Evolutionary conservation across 208 protist species (phyloP), one percentile per base, ranked within the genome.

Genomic region (Acanthamoeba healyi): DNA sequence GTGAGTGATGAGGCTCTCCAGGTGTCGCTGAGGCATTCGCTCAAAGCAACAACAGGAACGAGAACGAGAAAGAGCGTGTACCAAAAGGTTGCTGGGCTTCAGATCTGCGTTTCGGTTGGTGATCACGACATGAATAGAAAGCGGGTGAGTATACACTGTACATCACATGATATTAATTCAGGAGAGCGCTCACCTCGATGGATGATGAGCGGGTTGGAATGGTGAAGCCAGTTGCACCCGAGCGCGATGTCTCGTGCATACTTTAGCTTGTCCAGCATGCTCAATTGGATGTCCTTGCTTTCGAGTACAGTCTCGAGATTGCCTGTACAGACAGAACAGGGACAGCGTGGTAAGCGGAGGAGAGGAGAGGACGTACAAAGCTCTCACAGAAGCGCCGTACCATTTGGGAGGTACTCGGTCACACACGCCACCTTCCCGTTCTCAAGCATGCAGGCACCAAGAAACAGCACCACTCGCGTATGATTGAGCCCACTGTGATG

Each of bases 201-300:
- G 49, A 88, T 88, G 32, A 88, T 88, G 54, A 88, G 17, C 17
- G 81, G 81, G 26, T 88, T 88, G 44, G 81, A 88, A 24, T 88
- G 81, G 54, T 88, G 81, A 6, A 88, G 54, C 81, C 81, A 88
- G 54, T 88, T 88, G 54, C 81, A 88, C 0, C 81, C 81, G 29
- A 88, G 81, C 14, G 81, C 81, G 40, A 88, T 88, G 49, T 88
- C 81, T 54, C 81, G 38, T 1, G 81, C 81, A 22, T 88, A 88
- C 81, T 88, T 88, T 40, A 88, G 81, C 46, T 88, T 88, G 46
- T 88, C 81, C 26, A 88, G 81, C 81, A 88, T 88, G 9, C 44
- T 88, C 49, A 88, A 61, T 1, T 88, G 81, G 24, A 88, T 88
- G 51, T 88, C 81, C 34, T 88, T 88, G 38, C 54, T 88, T 34